Base-by-base conservation (phyloP, 106 monocot genomes). In the Dioscorea zingiberensis region DNA sequence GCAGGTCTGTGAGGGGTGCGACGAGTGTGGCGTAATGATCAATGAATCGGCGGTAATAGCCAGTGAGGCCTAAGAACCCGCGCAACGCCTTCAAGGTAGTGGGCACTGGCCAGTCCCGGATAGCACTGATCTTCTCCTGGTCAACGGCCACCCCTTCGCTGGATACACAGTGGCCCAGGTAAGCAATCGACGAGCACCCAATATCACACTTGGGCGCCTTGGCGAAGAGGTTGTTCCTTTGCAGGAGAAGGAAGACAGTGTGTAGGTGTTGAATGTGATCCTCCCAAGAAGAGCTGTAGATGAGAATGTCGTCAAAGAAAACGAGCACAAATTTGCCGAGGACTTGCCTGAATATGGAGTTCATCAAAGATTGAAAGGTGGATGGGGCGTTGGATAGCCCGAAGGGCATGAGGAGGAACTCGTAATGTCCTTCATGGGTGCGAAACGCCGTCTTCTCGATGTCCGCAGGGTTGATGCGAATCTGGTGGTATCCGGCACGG, bases 401-500 rank as follows among this genome's bases (percentile, higher is more conserved):
- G 30, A 30, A 30, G 4, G 30, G 30, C 30, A 30, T 30, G 4
- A 3, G 4, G 4, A 30, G 7, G 30, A 30, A 30, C 7, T 30
- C 30, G 30, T 30, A 30, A 7, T 30, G 30, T 30, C 30, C 30
- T 30, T 30, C 7, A 30, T 30, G 30, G 30, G 30, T 30, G 30
- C 30, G 30, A 7, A 30, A 26, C 1, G 9, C 11, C 53, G 5
- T 26, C 67, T 72, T 72, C 27, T 59, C 25, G 13, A 66, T 51
- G 54, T 78, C 77, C 0, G 23, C 17, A 3, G 9, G 17, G 0
- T 1, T 0, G 58, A 78, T 55, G 25, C 64, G 25, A 0, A 78
- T 51, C 21, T 78, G 71, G 27, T 78, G 77, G 27, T 72, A 78
- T 0, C 71, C 66, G 1, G 56, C 48, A 13, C 54, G 51, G 1